A percentile compares a stretch with the other conserved stretches of the same genome.
These are phyloP conservation scores for Aquilaria malaccensis DNA, from an alignment of 345 rosid species.

Conservation along the genomic window DNA sequence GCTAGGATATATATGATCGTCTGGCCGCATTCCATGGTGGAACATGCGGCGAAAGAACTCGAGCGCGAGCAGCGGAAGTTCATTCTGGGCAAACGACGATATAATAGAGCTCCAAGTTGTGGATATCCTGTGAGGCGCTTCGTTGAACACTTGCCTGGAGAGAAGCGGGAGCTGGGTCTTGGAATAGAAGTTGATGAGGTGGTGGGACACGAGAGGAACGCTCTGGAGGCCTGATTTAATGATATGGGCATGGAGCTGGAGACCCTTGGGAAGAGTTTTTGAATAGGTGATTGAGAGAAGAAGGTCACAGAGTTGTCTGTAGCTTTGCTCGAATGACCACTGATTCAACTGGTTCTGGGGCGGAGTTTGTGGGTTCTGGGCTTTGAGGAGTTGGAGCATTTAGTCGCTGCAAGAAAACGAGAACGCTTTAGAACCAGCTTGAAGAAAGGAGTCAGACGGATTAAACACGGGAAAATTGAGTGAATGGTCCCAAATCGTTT, in stretches of 20 bases:
- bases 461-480: too few species aligned
- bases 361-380: not conserved
- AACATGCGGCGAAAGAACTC: constrained; percentile 63
- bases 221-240: constrained; percentile 57
- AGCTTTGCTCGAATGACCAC: constrained; percentile 26
- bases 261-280: constrained; percentile 48
- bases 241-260: constrained; percentile 68
- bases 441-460: too few species aligned
- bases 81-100: constrained; percentile 77
- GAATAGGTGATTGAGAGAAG: constrained; percentile 53
- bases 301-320: constrained; percentile 44
- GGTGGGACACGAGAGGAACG: constrained; percentile 65
- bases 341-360: constrained; percentile 18
- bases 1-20: constrained; percentile 75
- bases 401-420: too few species aligned
- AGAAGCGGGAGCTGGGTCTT: constrained; percentile 57
- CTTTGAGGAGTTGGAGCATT: constrained; percentile 12
- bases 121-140: constrained; percentile 31
- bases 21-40: constrained; percentile 34
- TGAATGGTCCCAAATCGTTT: too few species aligned
- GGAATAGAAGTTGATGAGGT: constrained; percentile 88
- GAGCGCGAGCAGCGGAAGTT: constrained; percentile 61
- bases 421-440: too few species aligned
- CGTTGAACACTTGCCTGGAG: constrained; percentile 56
- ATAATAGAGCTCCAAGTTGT: constrained; percentile 93